phyloP scores from a whole-genome alignment of 371 early-diverging fungal genomes.

The Parasitella parasitica region DNA sequence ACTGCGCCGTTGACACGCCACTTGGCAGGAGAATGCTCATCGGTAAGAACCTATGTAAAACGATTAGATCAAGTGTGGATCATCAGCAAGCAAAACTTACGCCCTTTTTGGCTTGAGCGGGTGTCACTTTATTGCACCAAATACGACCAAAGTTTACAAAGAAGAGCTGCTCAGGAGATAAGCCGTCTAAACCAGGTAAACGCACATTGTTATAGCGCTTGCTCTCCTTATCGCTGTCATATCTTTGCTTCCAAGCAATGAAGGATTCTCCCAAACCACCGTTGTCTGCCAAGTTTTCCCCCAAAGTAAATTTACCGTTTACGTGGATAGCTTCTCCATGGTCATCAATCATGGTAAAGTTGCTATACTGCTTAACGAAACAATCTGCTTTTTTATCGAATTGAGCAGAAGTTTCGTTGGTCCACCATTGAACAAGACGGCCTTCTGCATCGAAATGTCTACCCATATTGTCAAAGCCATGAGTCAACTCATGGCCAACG shows the following conservation, averaged over 20 bases:
- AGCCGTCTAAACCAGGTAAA: constrained; percentile 53
- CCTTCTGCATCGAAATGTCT: constrained; percentile 52
- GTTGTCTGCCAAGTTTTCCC: constrained; percentile 75
- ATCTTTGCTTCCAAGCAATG: constrained; percentile 40
- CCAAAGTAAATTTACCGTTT: constrained; percentile 60
- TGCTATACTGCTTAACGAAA: constrained; percentile 63
- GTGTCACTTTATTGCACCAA: constrained; percentile 51
- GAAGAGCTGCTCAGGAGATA: constrained; percentile 52
- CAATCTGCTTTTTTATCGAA: constrained; percentile 56
- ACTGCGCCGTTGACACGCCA: constrained; percentile 66
- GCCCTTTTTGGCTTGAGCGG: constrained; percentile 34
- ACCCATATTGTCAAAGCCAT: constrained; percentile 52
- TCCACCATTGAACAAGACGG: constrained; percentile 62
- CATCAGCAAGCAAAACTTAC: constrained; percentile 15
- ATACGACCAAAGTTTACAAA: constrained; percentile 54
- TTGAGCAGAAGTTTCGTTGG: constrained; percentile 40
- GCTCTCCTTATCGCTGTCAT: constrained; percentile 32
- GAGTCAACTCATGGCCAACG: constrained; percentile 63
- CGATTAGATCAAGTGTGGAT: not conserved
- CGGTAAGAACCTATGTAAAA: constrained; percentile 30
- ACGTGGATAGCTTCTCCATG: constrained; percentile 29
- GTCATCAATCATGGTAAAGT: constrained; percentile 38
- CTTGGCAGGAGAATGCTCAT: constrained; percentile 55
- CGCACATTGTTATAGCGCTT: constrained; percentile 40
- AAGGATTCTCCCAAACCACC: constrained; percentile 56